These are phyloP conservation scores for Clonostachys solani DNA, from an alignment of 2,329 filamentous ascomycete genomes.

Conservation along the genomic window DNA sequence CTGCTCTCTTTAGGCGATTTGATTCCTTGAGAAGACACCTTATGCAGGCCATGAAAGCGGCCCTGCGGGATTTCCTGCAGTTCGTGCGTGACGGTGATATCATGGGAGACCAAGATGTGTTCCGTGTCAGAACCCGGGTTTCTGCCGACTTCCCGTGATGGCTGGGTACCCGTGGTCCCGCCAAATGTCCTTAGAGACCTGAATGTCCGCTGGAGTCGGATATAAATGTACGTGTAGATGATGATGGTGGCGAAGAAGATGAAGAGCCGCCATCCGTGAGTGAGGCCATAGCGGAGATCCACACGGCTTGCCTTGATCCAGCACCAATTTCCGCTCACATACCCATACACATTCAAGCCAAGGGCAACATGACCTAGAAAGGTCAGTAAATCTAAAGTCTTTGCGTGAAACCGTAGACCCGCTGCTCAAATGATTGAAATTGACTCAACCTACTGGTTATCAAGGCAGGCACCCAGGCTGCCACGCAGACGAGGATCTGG, in stretches of 20 bases:
- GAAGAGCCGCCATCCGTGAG: constrained; percentile 34
- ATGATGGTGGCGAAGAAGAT: constrained; percentile 29
- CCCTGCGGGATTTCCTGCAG: background rate
- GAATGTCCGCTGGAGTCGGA: constrained; percentile 4
- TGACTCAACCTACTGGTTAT: constrained; percentile 20
- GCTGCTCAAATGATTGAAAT: background rate
- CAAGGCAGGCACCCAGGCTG: constrained; percentile 32
- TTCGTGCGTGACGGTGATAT: background rate
- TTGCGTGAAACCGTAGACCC: background rate
- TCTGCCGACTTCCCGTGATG: background rate
- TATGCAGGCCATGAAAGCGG: background rate
- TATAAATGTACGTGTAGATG: constrained; percentile 33
- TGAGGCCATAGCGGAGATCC: constrained; percentile 31
- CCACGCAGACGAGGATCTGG: constrained; percentile 23
- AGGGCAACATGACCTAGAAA: constrained; percentile 4
- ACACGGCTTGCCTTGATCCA: constrained; percentile 29
- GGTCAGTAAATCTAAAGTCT: background rate
- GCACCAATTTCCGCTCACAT: constrained; percentile 38
- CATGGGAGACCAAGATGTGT: background rate
- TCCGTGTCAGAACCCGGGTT: constrained; percentile 2
- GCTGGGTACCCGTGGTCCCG: background rate
- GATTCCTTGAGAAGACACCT: background rate
- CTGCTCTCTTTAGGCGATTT: background rate
- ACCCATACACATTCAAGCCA: constrained; percentile 13
- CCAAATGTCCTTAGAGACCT: constrained; percentile 1